Evolutionary conservation across 495 filamentous ascomycete genomes (phyloP), one percentile per base, ranked within the genome.

Genomic region (Penicillium pancosmium): DNA sequence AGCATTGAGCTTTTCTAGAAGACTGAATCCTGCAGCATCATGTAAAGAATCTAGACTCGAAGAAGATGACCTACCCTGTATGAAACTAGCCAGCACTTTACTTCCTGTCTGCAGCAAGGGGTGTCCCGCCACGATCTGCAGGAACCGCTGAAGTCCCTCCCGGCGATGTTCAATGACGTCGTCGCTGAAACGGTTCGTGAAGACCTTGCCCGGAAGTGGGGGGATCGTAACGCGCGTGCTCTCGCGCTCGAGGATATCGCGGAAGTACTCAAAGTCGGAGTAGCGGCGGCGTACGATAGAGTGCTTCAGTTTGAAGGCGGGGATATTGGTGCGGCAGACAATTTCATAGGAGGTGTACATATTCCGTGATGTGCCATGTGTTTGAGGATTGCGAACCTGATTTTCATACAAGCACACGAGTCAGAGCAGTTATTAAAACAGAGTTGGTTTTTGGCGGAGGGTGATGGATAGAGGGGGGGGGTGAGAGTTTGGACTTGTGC

Each of bases 261-360:
- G 92, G 78, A 98, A 98, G 79, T 94, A 92, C 78, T 98, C 94
- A 66, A 98, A 98, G 74, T 98, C 94, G 56, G 88, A 92, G 77
- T 98, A 98, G 25, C 94, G 91, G 54, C 94, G 86, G 56, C 94
- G 92, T 52, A 98, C 95, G 60, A 84, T 81, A 48, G 88, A 92
- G 69, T 91, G 80, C 67, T 88, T 86, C 60, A 98, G 86, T 80
- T 97, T 96, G 84, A 98, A 98, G 63, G 95, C 93, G 56, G 94
- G 94, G 71, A 98, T 98, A 78, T 98, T 98, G 74, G 94, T 98
- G 43, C 90, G 87, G 80, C 93, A 96, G 59, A 94, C 79, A 65
- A 98, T 96, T 76, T 97, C 93, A 78, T 98, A 98, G 78, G 93
- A 92, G 48, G 94, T 98, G 80, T 97, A 97, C 93, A 97, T 97